These are phyloP conservation scores for Boletellus emodensis DNA, from an alignment of 768 basidiomycete species.

Conservation along the genomic window DNA sequence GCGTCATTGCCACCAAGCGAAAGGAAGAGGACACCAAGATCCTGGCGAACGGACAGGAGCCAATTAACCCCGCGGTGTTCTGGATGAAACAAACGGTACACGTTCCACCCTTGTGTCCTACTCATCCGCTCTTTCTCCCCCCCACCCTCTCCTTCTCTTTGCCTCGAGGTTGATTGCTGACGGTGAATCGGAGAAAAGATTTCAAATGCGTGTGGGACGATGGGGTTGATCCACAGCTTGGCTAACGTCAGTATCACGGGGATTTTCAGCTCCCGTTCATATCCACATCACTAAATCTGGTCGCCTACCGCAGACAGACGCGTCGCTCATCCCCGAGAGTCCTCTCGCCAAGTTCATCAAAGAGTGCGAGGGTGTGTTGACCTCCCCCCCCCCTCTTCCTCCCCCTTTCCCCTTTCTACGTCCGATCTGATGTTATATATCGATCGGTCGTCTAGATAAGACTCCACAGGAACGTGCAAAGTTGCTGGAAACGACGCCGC, in stretches of 20 bases:
- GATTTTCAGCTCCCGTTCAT: slow-evolving; percentile 4
- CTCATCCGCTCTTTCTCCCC: slow-evolving; percentile 10
- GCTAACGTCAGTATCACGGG: slow-evolving; percentile 56
- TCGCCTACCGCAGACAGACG: slow-evolving; percentile 43
- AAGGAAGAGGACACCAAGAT: slow-evolving; percentile 59
- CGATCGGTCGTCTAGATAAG: slow-evolving; percentile 43
- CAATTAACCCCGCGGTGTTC: slow-evolving; percentile 62
- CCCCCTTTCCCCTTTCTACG: not conserved
- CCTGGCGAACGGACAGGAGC: slow-evolving; percentile 39
- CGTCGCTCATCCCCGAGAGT: slow-evolving; percentile 52
- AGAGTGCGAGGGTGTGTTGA: slow-evolving; percentile 49
- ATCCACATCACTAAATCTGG: not conserved
- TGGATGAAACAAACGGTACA: slow-evolving; percentile 89
- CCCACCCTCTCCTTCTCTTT: not conserved
- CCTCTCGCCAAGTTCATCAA: slow-evolving; percentile 65
- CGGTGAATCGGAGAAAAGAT: slow-evolving; percentile 38
- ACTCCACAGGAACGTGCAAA: slow-evolving; percentile 71
- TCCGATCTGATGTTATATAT: not conserved
- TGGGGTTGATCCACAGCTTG: slow-evolving; percentile 79
- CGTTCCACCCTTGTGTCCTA: too few relatives aligned
- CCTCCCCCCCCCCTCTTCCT: not conserved
- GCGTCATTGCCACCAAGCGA: slow-evolving; percentile 46
- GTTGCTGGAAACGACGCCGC: slow-evolving; percentile 66
- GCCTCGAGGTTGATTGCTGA: not conserved
- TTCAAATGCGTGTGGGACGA: slow-evolving; percentile 83